Conservation (phyloP, 345 rosid genomes). For the Linum usitatissimum region DNA sequence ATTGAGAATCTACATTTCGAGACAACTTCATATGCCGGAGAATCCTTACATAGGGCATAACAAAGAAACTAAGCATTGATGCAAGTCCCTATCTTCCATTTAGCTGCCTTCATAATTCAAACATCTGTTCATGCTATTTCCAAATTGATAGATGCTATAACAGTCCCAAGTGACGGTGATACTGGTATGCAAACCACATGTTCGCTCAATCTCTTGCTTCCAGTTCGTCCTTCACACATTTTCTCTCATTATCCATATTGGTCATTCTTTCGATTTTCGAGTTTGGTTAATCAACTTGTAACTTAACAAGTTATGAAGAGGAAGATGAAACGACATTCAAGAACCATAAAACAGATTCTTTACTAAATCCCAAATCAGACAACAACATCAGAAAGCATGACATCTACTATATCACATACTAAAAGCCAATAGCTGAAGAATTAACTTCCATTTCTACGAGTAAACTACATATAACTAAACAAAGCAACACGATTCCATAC, state of each 20-base stretch:
- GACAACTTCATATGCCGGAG: too few species aligned
- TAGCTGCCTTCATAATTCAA: too few species aligned
- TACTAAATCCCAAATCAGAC: background rate
- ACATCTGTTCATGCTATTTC: too few species aligned
- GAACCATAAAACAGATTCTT: background rate
- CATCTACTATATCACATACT: background rate
- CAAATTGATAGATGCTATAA: too few species aligned
- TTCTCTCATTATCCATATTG: background rate
- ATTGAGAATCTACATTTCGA: constrained; percentile 5
- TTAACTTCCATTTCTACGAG: background rate
- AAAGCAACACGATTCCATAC: background rate
- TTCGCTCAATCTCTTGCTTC: background rate
- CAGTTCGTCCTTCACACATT: background rate
- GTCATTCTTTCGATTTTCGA: background rate
- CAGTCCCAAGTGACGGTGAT: too few species aligned
- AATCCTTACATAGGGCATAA: too few species aligned
- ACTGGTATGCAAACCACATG: too few species aligned
- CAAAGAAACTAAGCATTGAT: too few species aligned
- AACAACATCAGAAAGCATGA: background rate
- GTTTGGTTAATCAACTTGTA: background rate
- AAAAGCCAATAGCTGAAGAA: background rate
- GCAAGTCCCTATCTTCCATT: too few species aligned
- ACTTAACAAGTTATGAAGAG: background rate
- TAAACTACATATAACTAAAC: background rate
- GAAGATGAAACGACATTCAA: background rate